Base-by-base conservation (phyloP, 371 early-diverging fungal genomes). In the Encephalitozoon romaleae region DNA sequence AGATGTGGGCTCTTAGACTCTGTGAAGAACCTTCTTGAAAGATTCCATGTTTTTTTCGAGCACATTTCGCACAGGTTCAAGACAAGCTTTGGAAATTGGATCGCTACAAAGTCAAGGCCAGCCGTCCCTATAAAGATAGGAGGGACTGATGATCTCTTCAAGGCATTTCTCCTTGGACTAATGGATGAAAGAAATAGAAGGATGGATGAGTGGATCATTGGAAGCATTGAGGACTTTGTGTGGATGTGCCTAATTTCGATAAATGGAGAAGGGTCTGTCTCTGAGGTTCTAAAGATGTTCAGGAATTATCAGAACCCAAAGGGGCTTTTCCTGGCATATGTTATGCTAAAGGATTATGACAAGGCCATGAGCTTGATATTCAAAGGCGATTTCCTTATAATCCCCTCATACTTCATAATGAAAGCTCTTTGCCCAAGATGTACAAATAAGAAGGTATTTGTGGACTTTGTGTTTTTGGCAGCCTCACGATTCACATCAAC, bases 141-240 rank as follows among this genome's bases (percentile, higher is more conserved):
- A 23, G 11, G 21, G 0, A 4, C 26, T 30, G 81, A 81, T 26
- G 82, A 82, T 41, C 67, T 70, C 43, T 82, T 82, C 66, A 82
- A 78, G 70, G 45, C 42, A 52, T 65, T 78, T 41, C 55, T 82
- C 5, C 71, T 42, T 59, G 54, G 47, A 11, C 5, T 82, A 21
- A 68, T 72, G 64, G 28, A 67, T 52, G 67, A 59, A 11, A 67
- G 26, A n/a, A 70, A 6, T 8, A 11, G 30, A n/a, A 47, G 47
- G 54, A 18, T 26, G 25, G 82, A 76, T 49, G 64, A 69, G 4
- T 4, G 21, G 2, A 59, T 82, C 4, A 55, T 82, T 30, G 45
- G 30, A 4, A 77, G 69, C 12, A 72, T 77, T 38, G 83, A 83
- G 51, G 81, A 80, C 34, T 83, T 63, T 70, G 41, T 83, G 4